Evolutionary conservation across 768 basidiomycete genomes (phyloP).

Genomic region (Pleurotus tuber-regium): DNA sequence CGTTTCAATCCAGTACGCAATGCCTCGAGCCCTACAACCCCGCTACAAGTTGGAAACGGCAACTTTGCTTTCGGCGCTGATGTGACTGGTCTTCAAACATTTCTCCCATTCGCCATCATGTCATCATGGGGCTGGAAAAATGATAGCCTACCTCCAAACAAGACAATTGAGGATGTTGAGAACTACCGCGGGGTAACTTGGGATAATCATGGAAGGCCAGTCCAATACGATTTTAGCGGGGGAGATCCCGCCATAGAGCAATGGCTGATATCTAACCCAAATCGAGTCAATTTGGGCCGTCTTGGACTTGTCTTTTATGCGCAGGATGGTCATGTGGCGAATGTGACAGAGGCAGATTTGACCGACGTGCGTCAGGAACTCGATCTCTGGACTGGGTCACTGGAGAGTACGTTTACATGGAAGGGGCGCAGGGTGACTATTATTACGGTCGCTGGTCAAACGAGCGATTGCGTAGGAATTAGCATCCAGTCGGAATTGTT

Average conservation of each 20-base stretch:
- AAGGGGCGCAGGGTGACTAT: slow-evolving; percentile 35
- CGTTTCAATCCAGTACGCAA: slow-evolving; percentile 50
- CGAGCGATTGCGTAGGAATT: slow-evolving; percentile 38
- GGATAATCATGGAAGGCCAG: slow-evolving; percentile 47
- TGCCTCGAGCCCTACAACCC: slow-evolving; percentile 43
- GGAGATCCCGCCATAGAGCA: slow-evolving; percentile 44
- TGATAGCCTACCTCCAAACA: slow-evolving; percentile 45
- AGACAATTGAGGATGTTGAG: slow-evolving; percentile 41
- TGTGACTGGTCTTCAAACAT: slow-evolving; percentile 56
- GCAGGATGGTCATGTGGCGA: slow-evolving; percentile 19
- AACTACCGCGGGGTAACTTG: slow-evolving; percentile 47
- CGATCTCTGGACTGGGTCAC: slow-evolving; percentile 55
- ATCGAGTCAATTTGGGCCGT: slow-evolving; percentile 53
- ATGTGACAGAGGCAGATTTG: slow-evolving; percentile 38
- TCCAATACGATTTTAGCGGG: slow-evolving; percentile 47
- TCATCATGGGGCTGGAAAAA: slow-evolving; percentile 65
- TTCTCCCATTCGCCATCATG: slow-evolving; percentile 53
- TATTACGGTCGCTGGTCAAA: slow-evolving; percentile 36
- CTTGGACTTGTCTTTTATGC: slow-evolving; percentile 45
- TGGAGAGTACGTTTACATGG: slow-evolving; percentile 44
- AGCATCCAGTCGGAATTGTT: slow-evolving; percentile 39
- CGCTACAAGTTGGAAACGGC: slow-evolving; percentile 61
- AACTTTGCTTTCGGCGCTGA: slow-evolving; percentile 62
- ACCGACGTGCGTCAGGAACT: slow-evolving; percentile 35
- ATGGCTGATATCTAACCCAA: slow-evolving; percentile 59